These are phyloP conservation scores for Vicia villosa DNA, from an alignment of 306 rosid species.

Conservation along the genomic window DNA sequence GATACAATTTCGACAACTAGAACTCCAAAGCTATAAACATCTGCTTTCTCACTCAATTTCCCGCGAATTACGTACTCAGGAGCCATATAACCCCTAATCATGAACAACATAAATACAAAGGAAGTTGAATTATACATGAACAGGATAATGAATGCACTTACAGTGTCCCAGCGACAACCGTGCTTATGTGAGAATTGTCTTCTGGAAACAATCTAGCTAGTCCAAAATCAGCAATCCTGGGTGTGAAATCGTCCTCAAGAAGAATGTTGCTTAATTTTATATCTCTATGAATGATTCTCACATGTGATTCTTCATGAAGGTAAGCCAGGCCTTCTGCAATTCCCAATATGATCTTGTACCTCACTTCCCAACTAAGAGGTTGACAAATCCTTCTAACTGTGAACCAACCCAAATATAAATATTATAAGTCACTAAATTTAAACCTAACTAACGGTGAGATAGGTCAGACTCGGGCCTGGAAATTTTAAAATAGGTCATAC, in stretches of 20 bases:
- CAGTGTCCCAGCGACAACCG: constrained; percentile 38
- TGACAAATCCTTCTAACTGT: constrained; percentile 27
- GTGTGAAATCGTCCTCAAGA: no score
- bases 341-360: constrained; percentile 35
- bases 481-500: no score
- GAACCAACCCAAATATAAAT: background rate
- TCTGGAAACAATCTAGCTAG: constrained; percentile 32
- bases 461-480: no score
- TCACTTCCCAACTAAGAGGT: constrained; percentile 33
- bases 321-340: constrained; percentile 38
- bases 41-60: constrained; percentile 74
- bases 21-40: constrained; percentile 74
- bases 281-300: constrained; percentile 42
- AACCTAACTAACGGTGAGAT: background rate
- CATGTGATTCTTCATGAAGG: constrained; percentile 40
- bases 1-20: constrained; percentile 58
- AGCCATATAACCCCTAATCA: constrained; percentile 50
- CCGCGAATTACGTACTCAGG: constrained; percentile 48
- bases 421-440: background rate
- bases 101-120: background rate
- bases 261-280: constrained; percentile 40
- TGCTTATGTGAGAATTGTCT: constrained; percentile 41
- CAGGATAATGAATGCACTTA: constrained; percentile 9
- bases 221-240: no score
- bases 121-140: background rate